A percentile compares a stretch with the other conserved stretches of the same genome.
phyloP scores from a whole-genome alignment of 805 yeast genomes.

The Suhomyces prunicola region DNA sequence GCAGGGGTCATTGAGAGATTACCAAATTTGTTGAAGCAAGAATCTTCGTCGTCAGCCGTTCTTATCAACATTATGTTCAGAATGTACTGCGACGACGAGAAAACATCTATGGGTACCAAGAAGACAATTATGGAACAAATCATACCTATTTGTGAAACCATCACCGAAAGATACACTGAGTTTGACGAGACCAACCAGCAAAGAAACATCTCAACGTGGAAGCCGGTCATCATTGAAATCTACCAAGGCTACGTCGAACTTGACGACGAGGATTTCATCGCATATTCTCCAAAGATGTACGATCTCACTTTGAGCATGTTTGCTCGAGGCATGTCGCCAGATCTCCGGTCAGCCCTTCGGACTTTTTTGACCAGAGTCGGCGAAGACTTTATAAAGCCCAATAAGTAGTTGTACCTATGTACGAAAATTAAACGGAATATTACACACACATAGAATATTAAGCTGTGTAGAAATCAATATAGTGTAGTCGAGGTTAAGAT shows the following conservation, averaged over 20 bases:
- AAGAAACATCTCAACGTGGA: constrained; percentile 80
- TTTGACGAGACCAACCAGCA: constrained; percentile 77
- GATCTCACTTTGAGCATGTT: constrained; percentile 55
- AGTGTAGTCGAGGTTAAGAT: too few species aligned
- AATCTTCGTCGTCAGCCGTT: constrained; percentile 85
- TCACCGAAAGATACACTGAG: constrained; percentile 65
- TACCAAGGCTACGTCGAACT: constrained; percentile 77
- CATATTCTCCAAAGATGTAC: constrained; percentile 59
- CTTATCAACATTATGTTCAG: constrained; percentile 77
- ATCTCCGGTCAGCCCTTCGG: constrained; percentile 58
- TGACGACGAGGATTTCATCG: constrained; percentile 65
- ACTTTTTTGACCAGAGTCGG: constrained; percentile 56
- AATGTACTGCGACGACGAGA: constrained; percentile 65
- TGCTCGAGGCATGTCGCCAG: constrained; percentile 58
- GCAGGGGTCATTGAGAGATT: constrained; percentile 89
- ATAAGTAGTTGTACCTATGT: neutral
- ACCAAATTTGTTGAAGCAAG: constrained; percentile 90
- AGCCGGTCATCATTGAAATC: constrained; percentile 88
- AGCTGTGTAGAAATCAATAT: too few species aligned
- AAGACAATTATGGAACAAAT: constrained; percentile 50
- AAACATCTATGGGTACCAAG: constrained; percentile 44
- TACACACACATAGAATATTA: too few species aligned
- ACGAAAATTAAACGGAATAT: too few species aligned
- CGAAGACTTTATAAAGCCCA: constrained; percentile 28
- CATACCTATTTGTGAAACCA: constrained; percentile 67